Conservation (phyloP, 2,329 filamentous ascomycete species). For the Helotiales sp. region DNA sequence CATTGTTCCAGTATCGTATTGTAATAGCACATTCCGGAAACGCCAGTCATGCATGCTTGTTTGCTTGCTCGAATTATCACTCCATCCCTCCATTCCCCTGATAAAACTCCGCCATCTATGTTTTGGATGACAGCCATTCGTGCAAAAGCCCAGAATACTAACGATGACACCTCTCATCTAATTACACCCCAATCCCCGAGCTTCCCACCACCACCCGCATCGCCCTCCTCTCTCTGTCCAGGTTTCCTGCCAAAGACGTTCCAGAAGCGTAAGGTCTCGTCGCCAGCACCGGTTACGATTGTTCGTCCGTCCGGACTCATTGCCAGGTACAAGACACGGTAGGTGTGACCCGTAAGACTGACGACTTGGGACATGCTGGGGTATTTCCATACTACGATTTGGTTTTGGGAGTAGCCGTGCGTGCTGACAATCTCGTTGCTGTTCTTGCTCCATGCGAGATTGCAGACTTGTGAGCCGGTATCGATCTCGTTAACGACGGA, state of each 20-base stretch:
- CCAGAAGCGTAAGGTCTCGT: slow-evolving; percentile 97
- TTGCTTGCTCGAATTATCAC: slow-evolving; percentile 1
- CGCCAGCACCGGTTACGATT: slow-evolving; percentile 93
- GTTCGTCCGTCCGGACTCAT: slow-evolving; percentile 97
- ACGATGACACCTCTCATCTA: slow-evolving; percentile 53
- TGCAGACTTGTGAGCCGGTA: slow-evolving; percentile 98
- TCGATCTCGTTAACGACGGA: slow-evolving; percentile 85
- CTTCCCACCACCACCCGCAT: slow-evolving; percentile 61
- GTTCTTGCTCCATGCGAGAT: slow-evolving; percentile 95
- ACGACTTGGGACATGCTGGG: slow-evolving; percentile 97
- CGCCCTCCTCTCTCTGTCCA: slow-evolving; percentile 69
- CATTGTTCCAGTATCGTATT: slow-evolving; percentile 2
- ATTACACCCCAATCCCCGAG: slow-evolving; percentile 86
- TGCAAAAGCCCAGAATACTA: slow-evolving; percentile 3
- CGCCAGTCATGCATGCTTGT: slow-evolving; percentile 17
- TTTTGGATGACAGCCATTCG: background rate
- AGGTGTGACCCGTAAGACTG: slow-evolving; percentile 93
- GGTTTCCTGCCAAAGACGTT: slow-evolving; percentile 89
- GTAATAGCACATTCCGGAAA: slow-evolving; percentile 5
- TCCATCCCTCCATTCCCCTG: background rate
- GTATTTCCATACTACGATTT: slow-evolving; percentile 99
- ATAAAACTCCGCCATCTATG: slow-evolving; percentile 5
- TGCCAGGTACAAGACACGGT: slow-evolving; percentile 91
- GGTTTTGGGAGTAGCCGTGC: slow-evolving; percentile 96
- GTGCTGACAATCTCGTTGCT: slow-evolving; percentile 97